These are phyloP conservation scores for Suillus sp. DNA, from an alignment of 768 basidiomycete genomes.

Conservation along the genomic window DNA sequence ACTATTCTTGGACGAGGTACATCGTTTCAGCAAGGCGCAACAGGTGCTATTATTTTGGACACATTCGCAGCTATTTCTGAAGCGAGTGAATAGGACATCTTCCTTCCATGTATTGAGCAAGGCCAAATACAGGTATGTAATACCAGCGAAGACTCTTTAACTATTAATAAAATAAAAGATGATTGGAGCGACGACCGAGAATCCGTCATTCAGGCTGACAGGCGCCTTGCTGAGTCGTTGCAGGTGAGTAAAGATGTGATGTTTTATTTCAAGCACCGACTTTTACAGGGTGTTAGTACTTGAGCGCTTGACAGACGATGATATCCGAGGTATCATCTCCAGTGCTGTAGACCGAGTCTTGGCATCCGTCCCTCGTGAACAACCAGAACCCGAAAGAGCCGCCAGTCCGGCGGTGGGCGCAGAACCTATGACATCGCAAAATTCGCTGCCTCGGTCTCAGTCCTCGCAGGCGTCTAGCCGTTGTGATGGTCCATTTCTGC, in stretches of 20 bases:
- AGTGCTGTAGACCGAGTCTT: slow-evolving; percentile 49
- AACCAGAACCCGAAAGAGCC: neutral
- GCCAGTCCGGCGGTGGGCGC: slow-evolving; percentile 10
- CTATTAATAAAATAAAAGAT: slow-evolving; percentile 40
- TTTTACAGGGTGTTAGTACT: slow-evolving; percentile 70
- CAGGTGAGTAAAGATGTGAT: slow-evolving; percentile 48
- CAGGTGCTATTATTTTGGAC: slow-evolving; percentile 44
- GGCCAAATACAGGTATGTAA: slow-evolving; percentile 64
- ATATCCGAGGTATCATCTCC: slow-evolving; percentile 58
- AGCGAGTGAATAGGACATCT: slow-evolving; percentile 57
- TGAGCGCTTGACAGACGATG: slow-evolving; percentile 62
- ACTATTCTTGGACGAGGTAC: slow-evolving; percentile 84
- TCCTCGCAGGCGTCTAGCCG: slow-evolving; percentile 24
- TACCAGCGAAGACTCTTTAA: slow-evolving; percentile 7
- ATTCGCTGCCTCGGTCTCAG: slow-evolving; percentile 16
- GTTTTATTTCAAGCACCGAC: slow-evolving; percentile 19
- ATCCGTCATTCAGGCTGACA: slow-evolving; percentile 83
- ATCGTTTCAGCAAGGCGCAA: slow-evolving; percentile 73
- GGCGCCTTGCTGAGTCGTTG: slow-evolving; percentile 75
- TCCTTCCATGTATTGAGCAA: slow-evolving; percentile 79
- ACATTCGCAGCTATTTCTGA: slow-evolving; percentile 14
- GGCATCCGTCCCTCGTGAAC: slow-evolving; percentile 15
- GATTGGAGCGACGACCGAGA: slow-evolving; percentile 87
- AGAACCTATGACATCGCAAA: slow-evolving; percentile 22
- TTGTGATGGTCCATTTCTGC: slow-evolving; percentile 21